Evolutionary conservation across 441 rosid genomes (phyloP).

Genomic region (Mallotus repandus): DNA sequence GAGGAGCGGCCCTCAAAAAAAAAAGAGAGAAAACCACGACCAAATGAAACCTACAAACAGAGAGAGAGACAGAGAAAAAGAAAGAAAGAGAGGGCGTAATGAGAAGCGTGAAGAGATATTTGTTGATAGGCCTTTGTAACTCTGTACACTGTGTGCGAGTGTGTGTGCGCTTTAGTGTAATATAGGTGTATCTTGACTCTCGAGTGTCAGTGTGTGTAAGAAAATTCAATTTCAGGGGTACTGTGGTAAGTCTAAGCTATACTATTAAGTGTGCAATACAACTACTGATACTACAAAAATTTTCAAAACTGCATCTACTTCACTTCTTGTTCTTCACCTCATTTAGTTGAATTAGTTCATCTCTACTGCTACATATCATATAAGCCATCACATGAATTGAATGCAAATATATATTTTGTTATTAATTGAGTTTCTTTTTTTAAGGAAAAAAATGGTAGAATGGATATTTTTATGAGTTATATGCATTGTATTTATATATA

Average conservation of each 20-base stretch:
- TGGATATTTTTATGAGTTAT: no score
- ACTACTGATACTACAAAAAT: neutral
- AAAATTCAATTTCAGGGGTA: constrained; percentile 19
- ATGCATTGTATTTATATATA: no score
- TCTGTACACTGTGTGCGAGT: neutral
- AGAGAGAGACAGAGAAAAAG: neutral
- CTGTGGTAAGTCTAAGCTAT: constrained; percentile 11
- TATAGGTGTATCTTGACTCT: neutral
- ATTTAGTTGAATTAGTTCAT: no score
- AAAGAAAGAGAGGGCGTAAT: neutral
- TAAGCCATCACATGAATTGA: no score
- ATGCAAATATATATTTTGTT: no score
- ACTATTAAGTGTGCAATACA: neutral
- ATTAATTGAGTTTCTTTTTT: no score
- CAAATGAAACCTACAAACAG: constrained; percentile 7
- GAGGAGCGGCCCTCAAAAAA: constrained; percentile 12
- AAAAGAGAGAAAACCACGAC: neutral
- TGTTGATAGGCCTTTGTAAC: constrained; percentile 38
- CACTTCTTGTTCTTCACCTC: neutral
- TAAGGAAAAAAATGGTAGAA: no score
- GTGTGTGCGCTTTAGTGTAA: constrained; percentile 7
- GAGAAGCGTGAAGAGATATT: constrained; percentile 27
- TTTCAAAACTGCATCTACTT: neutral
- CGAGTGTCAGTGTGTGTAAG: constrained; percentile 3
- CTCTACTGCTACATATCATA: no score